Base-by-base conservation (phyloP, 345 rosid species). In the Dimocarpus longan region DNA sequence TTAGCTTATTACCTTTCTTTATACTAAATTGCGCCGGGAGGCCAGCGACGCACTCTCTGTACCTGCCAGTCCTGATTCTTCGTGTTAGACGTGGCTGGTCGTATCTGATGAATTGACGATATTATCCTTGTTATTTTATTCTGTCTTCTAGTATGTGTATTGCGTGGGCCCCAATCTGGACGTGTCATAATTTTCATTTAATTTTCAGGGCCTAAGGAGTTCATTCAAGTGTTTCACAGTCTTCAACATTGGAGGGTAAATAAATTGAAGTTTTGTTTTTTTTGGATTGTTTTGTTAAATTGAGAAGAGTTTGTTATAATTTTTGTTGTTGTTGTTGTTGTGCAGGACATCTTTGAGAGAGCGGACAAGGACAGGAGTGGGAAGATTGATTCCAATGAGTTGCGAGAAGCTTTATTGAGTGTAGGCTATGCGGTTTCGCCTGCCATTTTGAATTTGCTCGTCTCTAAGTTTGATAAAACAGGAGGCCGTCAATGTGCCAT, bases 231-330 rank as follows among this genome's bases (percentile, higher is more conserved):
- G 80, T 96, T 93, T 80, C 94, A 93, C 85, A 93, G 98, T 86
- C 97, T 95, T 40, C 99, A 95, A 86, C 93, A 71, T 75, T 95
- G 99, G 99, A 89, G 98, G 91, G 99, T 96, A 82, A 84, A 98
- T 96, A 81, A 85, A 85, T 80, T 32, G 0, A 8, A 7, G 18
- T 21, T 32, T 1, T 2, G 1, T 32, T 21, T 32, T 1, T 2
- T 32, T 32, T 32, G 37, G 1, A 32, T 32, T 32, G 4, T 32
- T 32, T 32, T 46, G 52, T 13, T 74, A 5, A 50, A 0, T 1
- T 46, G 52, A 46, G 8, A 46, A 46, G 52, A 46, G 4, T 21
- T 8, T 32, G 3, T 22, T 6, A 40, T 4, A 37, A 73, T 73
- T 48, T n/a, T 39, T 57, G 0, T 70, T 3, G 52, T 10, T 50